Conservation (phyloP, 495 filamentous ascomycete species). For the Amphirosellinia nigrospora region DNA sequence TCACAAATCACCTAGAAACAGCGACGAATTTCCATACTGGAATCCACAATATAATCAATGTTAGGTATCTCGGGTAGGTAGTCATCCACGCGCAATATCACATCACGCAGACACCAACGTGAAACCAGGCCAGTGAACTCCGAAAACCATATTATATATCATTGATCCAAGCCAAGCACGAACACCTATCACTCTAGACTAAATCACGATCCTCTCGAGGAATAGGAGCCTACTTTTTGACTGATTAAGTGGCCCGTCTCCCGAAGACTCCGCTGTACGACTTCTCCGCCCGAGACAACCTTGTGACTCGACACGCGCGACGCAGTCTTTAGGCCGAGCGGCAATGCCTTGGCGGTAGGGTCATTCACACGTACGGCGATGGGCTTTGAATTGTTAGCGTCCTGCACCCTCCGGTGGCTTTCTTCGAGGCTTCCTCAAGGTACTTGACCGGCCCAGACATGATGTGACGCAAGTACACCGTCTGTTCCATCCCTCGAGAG, state of each 20-base stretch:
- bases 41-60: background rate
- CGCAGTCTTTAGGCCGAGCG: constrained; percentile 75
- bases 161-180: background rate
- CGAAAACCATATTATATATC: background rate
- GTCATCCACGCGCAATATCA: background rate
- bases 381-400: constrained; percentile 21
- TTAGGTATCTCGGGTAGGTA: background rate
- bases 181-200: background rate
- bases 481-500: constrained; percentile 79
- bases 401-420: background rate
- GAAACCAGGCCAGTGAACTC: background rate
- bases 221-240: constrained; percentile 76
- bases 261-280: constrained; percentile 65
- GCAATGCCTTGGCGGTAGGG: constrained; percentile 52
- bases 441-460: constrained; percentile 75
- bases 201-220: constrained; percentile 70
- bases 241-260: constrained; percentile 76
- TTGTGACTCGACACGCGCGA: constrained; percentile 57
- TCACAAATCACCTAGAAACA: background rate
- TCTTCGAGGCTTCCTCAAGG: constrained; percentile 53
- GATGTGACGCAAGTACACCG: constrained; percentile 68
- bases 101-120: background rate
- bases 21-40: background rate
- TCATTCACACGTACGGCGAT: constrained; percentile 35
- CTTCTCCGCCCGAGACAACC: constrained; percentile 66